Conservation (phyloP, 352 stramenopile genomes). For the Phytophthora kernoviae region DNA sequence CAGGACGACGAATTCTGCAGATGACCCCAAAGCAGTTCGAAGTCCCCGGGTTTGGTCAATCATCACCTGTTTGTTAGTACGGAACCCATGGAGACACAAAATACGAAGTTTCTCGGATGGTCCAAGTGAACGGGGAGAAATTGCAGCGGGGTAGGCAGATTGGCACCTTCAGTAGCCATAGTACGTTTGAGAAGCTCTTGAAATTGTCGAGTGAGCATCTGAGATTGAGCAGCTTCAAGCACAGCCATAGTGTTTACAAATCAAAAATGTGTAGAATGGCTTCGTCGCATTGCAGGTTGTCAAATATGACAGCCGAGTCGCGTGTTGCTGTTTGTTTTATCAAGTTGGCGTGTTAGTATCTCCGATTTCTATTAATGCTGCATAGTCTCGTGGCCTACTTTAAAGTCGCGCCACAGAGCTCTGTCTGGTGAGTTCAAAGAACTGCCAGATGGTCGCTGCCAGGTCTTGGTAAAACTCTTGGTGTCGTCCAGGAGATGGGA, state of each 20-base stretch:
- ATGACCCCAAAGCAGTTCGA: slow-evolving; percentile 32
- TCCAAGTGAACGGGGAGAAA: slow-evolving; percentile 11
- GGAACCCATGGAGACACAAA: slow-evolving; percentile 61
- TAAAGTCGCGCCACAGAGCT: slow-evolving; percentile 37
- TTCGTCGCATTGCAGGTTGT: not conserved
- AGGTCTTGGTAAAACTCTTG: slow-evolving; percentile 48
- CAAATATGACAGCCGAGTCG: not conserved
- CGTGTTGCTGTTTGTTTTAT: not conserved
- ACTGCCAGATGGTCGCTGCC: slow-evolving; percentile 46
- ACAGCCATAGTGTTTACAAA: not conserved
- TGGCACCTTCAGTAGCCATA: slow-evolving; percentile 22
- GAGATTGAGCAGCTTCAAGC: slow-evolving; percentile 27
- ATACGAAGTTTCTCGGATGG: slow-evolving; percentile 39
- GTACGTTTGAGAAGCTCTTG: slow-evolving; percentile 3
- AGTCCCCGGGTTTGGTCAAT: slow-evolving; percentile 45
- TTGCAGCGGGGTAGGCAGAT: slow-evolving; percentile 18
- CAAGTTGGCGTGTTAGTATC: too few species aligned
- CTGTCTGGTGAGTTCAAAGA: slow-evolving; percentile 44
- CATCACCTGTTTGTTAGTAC: slow-evolving; percentile 58
- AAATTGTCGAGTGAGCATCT: slow-evolving; percentile 34
- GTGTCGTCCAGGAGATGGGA: slow-evolving; percentile 60
- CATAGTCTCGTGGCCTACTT: slow-evolving; percentile 3
- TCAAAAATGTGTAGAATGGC: not conserved
- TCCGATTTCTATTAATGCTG: slow-evolving; percentile 19
- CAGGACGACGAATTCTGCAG: slow-evolving; percentile 47